Evolutionary conservation across 2,329 filamentous ascomycete species (phyloP), one percentile per base, ranked within the genome.

Genomic region (Lasiodiplodia citricola): DNA sequence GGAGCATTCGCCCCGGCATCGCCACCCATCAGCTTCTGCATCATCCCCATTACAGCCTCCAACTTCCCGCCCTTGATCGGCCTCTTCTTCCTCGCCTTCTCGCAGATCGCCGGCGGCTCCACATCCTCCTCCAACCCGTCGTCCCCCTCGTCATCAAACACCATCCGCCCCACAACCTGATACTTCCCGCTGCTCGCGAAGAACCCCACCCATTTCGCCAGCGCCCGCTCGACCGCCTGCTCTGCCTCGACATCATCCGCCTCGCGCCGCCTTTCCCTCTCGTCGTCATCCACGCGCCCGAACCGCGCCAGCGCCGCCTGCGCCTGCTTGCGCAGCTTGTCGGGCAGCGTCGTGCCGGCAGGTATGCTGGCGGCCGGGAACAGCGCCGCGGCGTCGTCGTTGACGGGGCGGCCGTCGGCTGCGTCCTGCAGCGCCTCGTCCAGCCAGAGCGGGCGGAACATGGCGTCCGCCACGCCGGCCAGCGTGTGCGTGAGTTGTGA

Each of bases 21-120:
- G 1, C 23, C 51, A 4, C 31, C 63, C 63, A 41, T 56, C 63
- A 66, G 44, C 63, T 66, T 66, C 50, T 31, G 14, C 63, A 66
- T 31, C 50, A 55, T 28, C 0, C 63, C 63, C 63, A 66, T 66
- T 16, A 56, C 18, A 13, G 14, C 67, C 62, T 75, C 74, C 70
- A 76, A 54, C 69, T 72, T 76, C 4, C 74, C 75, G 18, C 74
- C 74, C 67, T 75, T 75, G 13, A 73, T 70, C 69, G 74, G 74
- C 69, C 73, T 69, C 73, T 76, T 76, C 73, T 74, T 72, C 73
- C 72, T 71, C 21, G 74, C 74, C 68, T 67, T 70, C 66, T 72
- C 72, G 41, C 75, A 77, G 28, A 66, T 10, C 25, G 50, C 25
- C 51, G 63, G 63, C 37, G 51, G 51, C 51, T 66, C 70, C 28